Evolutionary conservation across 768 basidiomycete species (phyloP).

Genomic region (Hebeloma cylindrosporum): DNA sequence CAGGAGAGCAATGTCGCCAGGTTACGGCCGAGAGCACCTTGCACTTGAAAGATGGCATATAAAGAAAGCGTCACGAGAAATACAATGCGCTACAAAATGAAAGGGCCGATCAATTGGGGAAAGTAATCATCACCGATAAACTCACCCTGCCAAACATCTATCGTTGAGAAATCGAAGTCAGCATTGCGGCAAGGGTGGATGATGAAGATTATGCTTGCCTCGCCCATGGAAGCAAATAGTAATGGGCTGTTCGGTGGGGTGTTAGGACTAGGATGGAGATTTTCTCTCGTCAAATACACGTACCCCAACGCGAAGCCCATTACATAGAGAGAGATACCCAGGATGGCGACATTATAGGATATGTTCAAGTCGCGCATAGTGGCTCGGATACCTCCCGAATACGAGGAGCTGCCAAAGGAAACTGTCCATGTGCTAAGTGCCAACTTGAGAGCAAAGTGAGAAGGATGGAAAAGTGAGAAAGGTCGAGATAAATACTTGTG

Average conservation of each 20-base stretch:
- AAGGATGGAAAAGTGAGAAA: neutral
- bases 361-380: conserved; percentile 48
- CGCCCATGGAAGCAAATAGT: conserved; percentile 59
- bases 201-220: conserved; percentile 34
- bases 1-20: conserved; percentile 48
- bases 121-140: conserved; percentile 14
- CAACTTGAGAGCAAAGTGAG: conserved; percentile 30
- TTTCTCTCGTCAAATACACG: conserved; percentile 14
- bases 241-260: conserved; percentile 36
- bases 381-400: conserved; percentile 48
- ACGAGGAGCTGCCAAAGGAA: conserved; percentile 59
- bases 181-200: conserved; percentile 6
- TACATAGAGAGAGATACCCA: conserved; percentile 63
- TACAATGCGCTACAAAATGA: conserved; percentile 41
- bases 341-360: conserved; percentile 51
- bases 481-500: conserved; percentile 36
- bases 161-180: conserved; percentile 6
- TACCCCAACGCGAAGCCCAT: conserved; percentile 62
- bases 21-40: conserved; percentile 51
- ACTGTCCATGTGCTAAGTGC: conserved; percentile 56
- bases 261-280: conserved; percentile 2
- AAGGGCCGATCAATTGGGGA: neutral
- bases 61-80: conserved; percentile 53
- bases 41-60: conserved; percentile 54
- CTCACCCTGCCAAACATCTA: conserved; percentile 55